These are phyloP conservation scores for Saccharum spontaneum DNA, from an alignment of 176 grass and related monocot species.

Conservation along the genomic window DNA sequence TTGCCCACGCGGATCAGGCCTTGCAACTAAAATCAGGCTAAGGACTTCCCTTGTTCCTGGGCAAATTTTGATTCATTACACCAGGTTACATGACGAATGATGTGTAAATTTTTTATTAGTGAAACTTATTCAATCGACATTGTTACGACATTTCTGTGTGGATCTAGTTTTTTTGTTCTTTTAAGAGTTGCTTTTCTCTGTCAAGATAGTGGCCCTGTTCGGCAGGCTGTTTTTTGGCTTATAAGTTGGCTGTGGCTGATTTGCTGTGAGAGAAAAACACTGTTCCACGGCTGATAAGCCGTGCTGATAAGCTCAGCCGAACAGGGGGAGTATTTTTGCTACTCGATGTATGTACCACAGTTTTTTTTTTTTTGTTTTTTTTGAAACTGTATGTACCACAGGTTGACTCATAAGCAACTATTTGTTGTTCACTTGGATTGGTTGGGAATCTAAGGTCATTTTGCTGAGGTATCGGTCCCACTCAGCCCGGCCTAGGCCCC, in stretches of 20 bases:
- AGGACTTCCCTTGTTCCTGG: background rate
- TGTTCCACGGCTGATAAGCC: too few relatives aligned
- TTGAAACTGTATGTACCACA: background rate
- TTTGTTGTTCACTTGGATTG: background rate
- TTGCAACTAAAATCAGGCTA: slow-evolving; percentile 20
- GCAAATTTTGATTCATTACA: background rate
- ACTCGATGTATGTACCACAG: background rate
- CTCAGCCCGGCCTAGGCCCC: too few relatives aligned
- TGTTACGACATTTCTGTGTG: background rate
- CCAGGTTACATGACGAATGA: background rate
- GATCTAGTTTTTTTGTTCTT: background rate
- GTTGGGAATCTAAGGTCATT: too few relatives aligned
- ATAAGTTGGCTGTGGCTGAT: too few relatives aligned
- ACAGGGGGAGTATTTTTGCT: too few relatives aligned
- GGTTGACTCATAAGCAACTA: background rate
- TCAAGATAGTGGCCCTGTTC: too few relatives aligned
- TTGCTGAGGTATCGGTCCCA: too few relatives aligned
- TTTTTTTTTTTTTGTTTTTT: too few relatives aligned
- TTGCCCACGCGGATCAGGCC: background rate
- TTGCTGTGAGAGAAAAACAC: too few relatives aligned
- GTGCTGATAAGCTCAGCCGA: too few relatives aligned
- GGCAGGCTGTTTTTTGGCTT: too few relatives aligned
- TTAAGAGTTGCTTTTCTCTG: background rate
- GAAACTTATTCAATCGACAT: background rate
- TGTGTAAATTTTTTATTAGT: background rate